These are phyloP conservation scores for Rasamsonia emersonii DNA, from an alignment of 2,329 filamentous ascomycete genomes.

Conservation along the genomic window DNA sequence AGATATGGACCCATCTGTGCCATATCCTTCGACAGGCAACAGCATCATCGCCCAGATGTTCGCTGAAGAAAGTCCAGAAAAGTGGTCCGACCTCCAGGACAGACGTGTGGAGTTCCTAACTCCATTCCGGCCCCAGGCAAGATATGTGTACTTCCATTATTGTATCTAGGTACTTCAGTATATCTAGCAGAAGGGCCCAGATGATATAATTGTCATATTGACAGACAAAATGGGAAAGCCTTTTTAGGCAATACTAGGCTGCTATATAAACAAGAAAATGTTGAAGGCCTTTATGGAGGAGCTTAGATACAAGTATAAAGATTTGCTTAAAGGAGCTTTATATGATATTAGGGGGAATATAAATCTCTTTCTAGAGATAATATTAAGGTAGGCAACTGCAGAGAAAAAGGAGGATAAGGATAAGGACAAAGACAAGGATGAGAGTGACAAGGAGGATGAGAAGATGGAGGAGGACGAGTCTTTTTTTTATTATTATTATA, in stretches of 20 bases:
- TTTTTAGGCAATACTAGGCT: not conserved
- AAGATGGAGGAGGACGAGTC: too few species aligned
- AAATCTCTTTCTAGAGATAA: not conserved
- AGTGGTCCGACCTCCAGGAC: constrained; percentile 10
- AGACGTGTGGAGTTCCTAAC: constrained; percentile 8
- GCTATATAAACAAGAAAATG: constrained; percentile 1
- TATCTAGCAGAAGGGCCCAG: constrained; percentile 6
- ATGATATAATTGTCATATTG: too few species aligned
- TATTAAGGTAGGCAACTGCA: not conserved
- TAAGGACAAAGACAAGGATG: not conserved
- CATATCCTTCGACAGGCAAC: too few species aligned
- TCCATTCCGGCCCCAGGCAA: constrained; percentile 9
- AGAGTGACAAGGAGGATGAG: not conserved
- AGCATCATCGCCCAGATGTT: too few species aligned
- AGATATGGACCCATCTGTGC: too few species aligned
- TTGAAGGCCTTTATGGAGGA: constrained; percentile 1
- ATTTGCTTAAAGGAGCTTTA: constrained; percentile 1
- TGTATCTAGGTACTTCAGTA: constrained; percentile 11
- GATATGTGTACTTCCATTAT: constrained; percentile 16
- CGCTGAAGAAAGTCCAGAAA: not conserved
- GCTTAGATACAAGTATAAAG: not conserved
- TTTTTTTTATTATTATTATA: too few species aligned
- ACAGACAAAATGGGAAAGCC: not conserved
- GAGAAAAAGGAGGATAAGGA: not conserved
- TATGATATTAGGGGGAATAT: not conserved